Evolutionary conservation across 2,329 filamentous ascomycete genomes (phyloP).

Genomic region (Cordyceps cateniannulata): DNA sequence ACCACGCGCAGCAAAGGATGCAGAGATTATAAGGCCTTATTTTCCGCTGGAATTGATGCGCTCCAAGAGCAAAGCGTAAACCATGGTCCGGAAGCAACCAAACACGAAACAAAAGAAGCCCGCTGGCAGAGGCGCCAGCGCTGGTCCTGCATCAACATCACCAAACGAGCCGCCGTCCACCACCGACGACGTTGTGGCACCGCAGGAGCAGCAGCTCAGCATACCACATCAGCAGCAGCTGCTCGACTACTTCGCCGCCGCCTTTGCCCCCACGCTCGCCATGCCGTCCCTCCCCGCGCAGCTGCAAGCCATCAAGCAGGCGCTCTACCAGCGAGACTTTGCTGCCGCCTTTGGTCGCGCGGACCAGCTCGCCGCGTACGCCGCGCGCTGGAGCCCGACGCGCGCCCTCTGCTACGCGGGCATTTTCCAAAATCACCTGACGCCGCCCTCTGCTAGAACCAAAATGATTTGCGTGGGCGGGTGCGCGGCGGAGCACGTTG

Average conservation of each 20-base stretch:
- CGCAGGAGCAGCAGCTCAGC: background rate
- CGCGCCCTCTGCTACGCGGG: slow-evolving; percentile 74
- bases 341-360: slow-evolving; percentile 65
- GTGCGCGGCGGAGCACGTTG: slow-evolving; percentile 55
- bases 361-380: slow-evolving; percentile 74
- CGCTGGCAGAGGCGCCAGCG: background rate
- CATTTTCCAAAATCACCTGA: slow-evolving; percentile 32
- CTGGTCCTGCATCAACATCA: background rate
- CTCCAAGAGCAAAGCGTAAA: background rate
- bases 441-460: slow-evolving; percentile 19
- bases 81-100: background rate
- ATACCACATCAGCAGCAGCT: slow-evolving; percentile 53
- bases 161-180: background rate
- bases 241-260: slow-evolving; percentile 59
- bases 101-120: background rate
- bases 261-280: slow-evolving; percentile 48
- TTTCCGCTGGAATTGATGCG: background rate
- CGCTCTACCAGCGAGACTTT: slow-evolving; percentile 84
- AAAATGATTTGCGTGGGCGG: slow-evolving; percentile 47
- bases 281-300: slow-evolving; percentile 41
- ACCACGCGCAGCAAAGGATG: background rate
- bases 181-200: background rate
- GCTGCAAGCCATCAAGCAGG: slow-evolving; percentile 78
- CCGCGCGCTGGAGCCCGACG: slow-evolving; percentile 83
- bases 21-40: background rate